Base-by-base conservation (phyloP, 2,329 filamentous ascomycete species). In the Diaporthe batatas region DNA sequence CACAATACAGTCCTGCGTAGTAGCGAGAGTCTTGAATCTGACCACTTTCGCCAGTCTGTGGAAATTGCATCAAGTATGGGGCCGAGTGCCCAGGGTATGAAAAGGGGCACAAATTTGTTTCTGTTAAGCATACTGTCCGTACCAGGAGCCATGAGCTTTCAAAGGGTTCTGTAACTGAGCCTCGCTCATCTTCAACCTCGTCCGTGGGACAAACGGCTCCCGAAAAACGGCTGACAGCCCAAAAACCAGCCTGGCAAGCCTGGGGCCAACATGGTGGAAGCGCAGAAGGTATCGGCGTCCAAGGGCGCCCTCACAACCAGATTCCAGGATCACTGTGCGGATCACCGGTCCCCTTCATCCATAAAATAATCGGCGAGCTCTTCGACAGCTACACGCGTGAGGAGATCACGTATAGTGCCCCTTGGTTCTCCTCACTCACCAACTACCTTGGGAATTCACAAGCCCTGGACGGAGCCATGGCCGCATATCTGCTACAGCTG, bases 41-140 rank as follows among this genome's bases (percentile, higher is more conserved):
- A 73, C 34, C 29, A 65, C 25, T 6, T 3, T 53, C 6, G 39
- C 21, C 16, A 74, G 72, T 44, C 18, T 84, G 83, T 70, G 78
- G 77, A 32, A 85, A 84, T 68, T 85, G 83, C 76, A 73, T 77
- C 69, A 82, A 79, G 68, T 84, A 84, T 72, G 81, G 82, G 47
- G 79, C 77, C 29, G 76, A 77, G 10, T 85, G 82, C 70, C 81
- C 82, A 7, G 83, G 83, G n/a, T 85, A 83, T 73, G 80, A 83
- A 58, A 79, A 80, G 42, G 73, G 74, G 51, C 76, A 80, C 74
- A 85, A 85, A 76, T 85, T 85, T 70, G 80, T 85, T 32, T 75
- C 77, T 23, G 81, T 78, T 23, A 85, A 85, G 75, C 83, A 84
- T 73, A 76, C 78, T 21, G 80, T 84, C 65, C 80, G 82, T 32